A percentile compares a stretch with the other conserved stretches of the same genome.
Evolutionary conservation across 768 basidiomycete genomes (phyloP).

Genomic region (Gloeopeniophorella convolvens): DNA sequence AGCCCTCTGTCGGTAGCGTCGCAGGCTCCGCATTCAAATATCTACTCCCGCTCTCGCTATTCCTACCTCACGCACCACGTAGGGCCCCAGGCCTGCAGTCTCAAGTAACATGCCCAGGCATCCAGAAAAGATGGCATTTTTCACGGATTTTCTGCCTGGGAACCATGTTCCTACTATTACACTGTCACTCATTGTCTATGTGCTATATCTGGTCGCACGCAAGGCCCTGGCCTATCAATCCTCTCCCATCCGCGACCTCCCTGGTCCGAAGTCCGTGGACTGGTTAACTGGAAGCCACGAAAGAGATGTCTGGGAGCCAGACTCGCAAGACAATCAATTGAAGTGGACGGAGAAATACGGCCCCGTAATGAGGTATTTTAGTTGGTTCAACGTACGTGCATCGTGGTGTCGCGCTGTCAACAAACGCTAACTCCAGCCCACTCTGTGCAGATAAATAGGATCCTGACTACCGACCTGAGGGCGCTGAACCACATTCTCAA

Average conservation of each 20-base stretch:
- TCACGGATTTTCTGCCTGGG: neutral
- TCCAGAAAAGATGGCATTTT: neutral
- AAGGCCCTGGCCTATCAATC: neutral
- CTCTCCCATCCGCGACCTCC: constrained; percentile 6
- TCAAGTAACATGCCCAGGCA: too few species aligned
- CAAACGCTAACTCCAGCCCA: neutral
- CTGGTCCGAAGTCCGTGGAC: constrained; percentile 8
- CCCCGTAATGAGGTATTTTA: constrained; percentile 2
- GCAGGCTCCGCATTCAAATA: too few species aligned
- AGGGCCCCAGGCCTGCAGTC: too few species aligned
- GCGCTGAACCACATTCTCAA: constrained; percentile 11
- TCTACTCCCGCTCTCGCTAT: too few species aligned
- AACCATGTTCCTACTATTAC: neutral
- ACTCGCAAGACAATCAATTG: constrained; percentile 1
- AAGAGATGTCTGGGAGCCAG: constrained; percentile 8
- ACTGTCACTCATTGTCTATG: neutral
- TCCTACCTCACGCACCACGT: too few species aligned
- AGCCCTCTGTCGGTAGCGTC: too few species aligned
- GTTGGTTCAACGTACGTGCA: constrained; percentile 10
- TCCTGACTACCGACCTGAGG: constrained; percentile 4
- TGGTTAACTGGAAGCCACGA: constrained; percentile 11
- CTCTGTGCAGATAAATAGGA: neutral
- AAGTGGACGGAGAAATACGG: constrained; percentile 12
- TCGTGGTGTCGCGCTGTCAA: too few species aligned
- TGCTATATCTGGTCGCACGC: neutral